A percentile compares a stretch with the other conserved stretches of the same genome.
phyloP scores from a whole-genome alignment of 2,329 filamentous ascomycete species.

The Exophiala sideris region DNA sequence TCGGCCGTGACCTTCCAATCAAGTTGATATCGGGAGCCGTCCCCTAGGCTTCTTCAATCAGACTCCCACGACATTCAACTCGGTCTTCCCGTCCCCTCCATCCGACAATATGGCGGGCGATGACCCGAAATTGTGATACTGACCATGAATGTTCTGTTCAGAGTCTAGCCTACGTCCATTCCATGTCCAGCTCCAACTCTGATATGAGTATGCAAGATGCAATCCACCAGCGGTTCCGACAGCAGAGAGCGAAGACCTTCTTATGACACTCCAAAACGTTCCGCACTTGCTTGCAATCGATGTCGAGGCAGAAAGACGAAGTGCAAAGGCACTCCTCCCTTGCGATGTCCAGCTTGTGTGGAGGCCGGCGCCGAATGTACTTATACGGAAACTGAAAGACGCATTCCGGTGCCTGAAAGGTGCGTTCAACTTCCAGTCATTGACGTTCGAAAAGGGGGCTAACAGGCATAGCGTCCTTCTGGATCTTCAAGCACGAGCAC shows the following conservation, averaged over 20 bases:
- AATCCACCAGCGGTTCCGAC: not conserved
- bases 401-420: slow-evolving; percentile 37
- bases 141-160: too few species aligned
- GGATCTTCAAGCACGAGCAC: slow-evolving; percentile 35
- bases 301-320: slow-evolving; percentile 37
- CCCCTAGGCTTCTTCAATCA: too few species aligned
- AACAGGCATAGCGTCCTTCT: slow-evolving; percentile 30
- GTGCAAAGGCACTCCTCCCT: slow-evolving; percentile 35
- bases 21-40: too few species aligned
- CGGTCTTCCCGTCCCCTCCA: too few species aligned
- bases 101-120: too few species aligned
- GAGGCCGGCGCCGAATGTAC: slow-evolving; percentile 34
- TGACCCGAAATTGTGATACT: too few species aligned
- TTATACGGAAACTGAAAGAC: slow-evolving; percentile 38
- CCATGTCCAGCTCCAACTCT: too few species aligned
- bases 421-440: slow-evolving; percentile 14
- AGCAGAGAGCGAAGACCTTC: slow-evolving; percentile 10
- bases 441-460: slow-evolving; percentile 3
- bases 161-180: too few species aligned
- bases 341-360: slow-evolving; percentile 36
- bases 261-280: slow-evolving; percentile 14
- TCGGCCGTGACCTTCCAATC: too few species aligned
- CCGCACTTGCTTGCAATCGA: slow-evolving; percentile 33
- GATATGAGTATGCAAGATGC: slow-evolving; percentile 10
- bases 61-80: too few species aligned